Base-by-base conservation (phyloP, 306 rosid species). In the Morella rubra region DNA sequence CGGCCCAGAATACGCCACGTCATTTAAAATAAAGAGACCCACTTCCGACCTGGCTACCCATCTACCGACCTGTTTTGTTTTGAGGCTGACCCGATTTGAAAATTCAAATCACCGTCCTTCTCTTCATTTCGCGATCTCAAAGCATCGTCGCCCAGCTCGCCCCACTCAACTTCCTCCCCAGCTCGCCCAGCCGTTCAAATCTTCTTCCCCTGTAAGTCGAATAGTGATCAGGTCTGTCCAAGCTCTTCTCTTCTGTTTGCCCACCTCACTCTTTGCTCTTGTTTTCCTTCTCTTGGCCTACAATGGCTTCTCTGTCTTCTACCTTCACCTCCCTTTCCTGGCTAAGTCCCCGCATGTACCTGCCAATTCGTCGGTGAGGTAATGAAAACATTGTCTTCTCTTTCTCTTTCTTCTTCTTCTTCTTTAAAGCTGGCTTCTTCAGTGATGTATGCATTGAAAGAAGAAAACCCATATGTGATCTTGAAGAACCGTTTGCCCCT, bases 291-390 rank as follows among this genome's bases (percentile, higher is more conserved):
- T 87, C 49, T 66, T 94, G n/a, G 71, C 85, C 67, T 92, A 86
- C 87, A 92, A 92, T 72, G 93, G 79, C 76, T 81, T 86, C 83
- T 72, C 85, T 5, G 80, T 81, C 12, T 90, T 90, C 85, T 78
- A 8, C 32, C 5, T 90, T 80, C 83, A 52, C 49, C 55, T 79
- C 44, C 91, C 96, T 44, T 81, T 87, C 69, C 71, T 73, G 61
- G 37, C 78, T 61, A 80, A 79, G 12, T 6, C 80, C 18, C 49
- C 73, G 0, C 76, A 73, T 0, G 77, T 78, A 2, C 74, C 81
- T 32, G 52, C 77, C 56, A 42, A 27, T 69, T 73, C 9, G 16
- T 82, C 6, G 55, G 54, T 32, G 45, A 82, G 59, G 40, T 86
- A 32, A 1, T 65, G 5, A 67, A 14, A 11, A 82, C 69, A 61